A percentile compares a stretch with the other conserved stretches of the same genome.
Conservation (phyloP, 352 stramenopile genomes). For the Phytophthora constricta region DNA sequence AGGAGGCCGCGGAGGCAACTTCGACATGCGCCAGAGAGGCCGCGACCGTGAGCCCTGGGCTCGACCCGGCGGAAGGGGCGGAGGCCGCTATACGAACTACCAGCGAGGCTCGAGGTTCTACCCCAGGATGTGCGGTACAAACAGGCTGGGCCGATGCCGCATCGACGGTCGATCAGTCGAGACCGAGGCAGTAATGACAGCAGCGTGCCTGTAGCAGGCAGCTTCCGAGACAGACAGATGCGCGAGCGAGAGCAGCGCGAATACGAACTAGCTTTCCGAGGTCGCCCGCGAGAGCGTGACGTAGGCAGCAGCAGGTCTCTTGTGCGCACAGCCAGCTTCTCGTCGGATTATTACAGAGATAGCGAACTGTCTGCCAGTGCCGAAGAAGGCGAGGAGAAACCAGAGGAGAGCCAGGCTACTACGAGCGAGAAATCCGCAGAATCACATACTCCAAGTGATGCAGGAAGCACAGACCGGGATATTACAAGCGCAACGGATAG, state of each 20-base stretch:
- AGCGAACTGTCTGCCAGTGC: conserved; percentile 36
- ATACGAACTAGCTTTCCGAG: conserved; percentile 37
- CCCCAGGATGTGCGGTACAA: conserved; percentile 47
- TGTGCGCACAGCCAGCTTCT: conserved; percentile 35
- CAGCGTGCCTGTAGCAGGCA: conserved; percentile 14
- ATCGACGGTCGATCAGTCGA: conserved; percentile 48
- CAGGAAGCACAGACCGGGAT: conserved; percentile 33
- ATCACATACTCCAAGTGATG: conserved; percentile 37
- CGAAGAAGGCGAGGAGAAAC: conserved; percentile 55
- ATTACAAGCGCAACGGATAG: conserved; percentile 19
- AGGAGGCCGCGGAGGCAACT: conserved; percentile 34
- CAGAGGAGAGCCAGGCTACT: conserved; percentile 29
- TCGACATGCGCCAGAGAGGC: conserved; percentile 37
- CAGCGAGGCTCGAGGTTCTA: conserved; percentile 49
- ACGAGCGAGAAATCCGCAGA: conserved; percentile 31
- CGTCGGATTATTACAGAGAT: conserved; percentile 36
- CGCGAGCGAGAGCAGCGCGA: conserved; percentile 40
- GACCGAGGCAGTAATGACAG: conserved; percentile 46
- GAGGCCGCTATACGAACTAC: conserved; percentile 31
- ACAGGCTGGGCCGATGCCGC: conserved; percentile 20
- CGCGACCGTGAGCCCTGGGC: conserved; percentile 47
- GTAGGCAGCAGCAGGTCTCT: conserved; percentile 30
- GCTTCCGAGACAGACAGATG: conserved; percentile 47
- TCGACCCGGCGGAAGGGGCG: conserved; percentile 28
- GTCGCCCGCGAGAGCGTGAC: conserved; percentile 19